A percentile compares a stretch with the other conserved stretches of the same genome.
phyloP scores from a whole-genome alignment of 1,284 basidiomycete genomes.

The Albatrellus sp. region DNA sequence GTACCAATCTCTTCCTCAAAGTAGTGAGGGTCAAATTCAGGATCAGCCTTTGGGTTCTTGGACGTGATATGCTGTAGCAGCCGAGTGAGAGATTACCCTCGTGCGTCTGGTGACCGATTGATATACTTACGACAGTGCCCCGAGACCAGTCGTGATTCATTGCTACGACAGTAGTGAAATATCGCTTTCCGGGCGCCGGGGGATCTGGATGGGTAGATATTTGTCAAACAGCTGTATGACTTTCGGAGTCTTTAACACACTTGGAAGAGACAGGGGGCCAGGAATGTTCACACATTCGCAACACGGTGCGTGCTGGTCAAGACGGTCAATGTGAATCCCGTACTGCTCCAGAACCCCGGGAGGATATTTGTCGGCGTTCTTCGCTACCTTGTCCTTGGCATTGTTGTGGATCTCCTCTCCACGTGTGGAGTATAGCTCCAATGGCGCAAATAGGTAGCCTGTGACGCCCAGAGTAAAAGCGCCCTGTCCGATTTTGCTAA shows the following conservation, averaged over 20 bases:
- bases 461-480: constrained; percentile 5
- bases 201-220: not conserved
- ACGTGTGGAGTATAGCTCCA: constrained; percentile 3
- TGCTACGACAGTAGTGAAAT: not conserved
- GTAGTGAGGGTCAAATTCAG: constrained; percentile 9
- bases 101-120: too few species aligned
- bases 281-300: constrained; percentile 12
- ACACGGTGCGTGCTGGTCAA: constrained; percentile 11
- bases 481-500: constrained; percentile 7
- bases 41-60: constrained; percentile 5
- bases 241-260: constrained; percentile 5
- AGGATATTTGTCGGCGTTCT: constrained; percentile 1
- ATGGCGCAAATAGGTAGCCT: not conserved
- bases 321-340: constrained; percentile 14
- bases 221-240: not conserved
- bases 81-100: not conserved
- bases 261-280: not conserved
- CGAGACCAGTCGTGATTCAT: constrained; percentile 9
- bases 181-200: constrained; percentile 7
- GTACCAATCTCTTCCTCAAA: constrained; percentile 12
- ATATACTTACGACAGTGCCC: constrained; percentile 7
- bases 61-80: constrained; percentile 8
- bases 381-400: constrained; percentile 7
- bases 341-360: constrained; percentile 15
- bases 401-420: constrained; percentile 8